Conservation (phyloP, 208 protist species). For the Wallacemonas sp. region DNA sequence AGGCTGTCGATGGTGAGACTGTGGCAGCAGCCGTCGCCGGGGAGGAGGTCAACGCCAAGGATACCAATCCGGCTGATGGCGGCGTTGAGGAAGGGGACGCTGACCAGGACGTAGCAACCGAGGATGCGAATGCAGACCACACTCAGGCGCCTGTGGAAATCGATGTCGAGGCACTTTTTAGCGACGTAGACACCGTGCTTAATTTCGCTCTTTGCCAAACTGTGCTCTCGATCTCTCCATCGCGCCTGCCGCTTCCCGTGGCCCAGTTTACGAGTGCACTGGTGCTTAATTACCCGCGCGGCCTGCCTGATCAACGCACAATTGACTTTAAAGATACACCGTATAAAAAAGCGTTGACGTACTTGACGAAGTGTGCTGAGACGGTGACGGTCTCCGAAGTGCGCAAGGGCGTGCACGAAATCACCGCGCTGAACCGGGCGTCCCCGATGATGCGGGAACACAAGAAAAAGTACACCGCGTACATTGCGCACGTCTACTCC, state of each 20-base stretch:
- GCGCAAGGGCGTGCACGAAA: conserved; percentile 40
- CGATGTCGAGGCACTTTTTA: conserved; percentile 24
- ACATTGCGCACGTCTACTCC: conserved; percentile 41
- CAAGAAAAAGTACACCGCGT: conserved; percentile 36
- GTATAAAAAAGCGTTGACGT: conserved; percentile 67
- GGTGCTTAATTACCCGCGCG: conserved; percentile 44
- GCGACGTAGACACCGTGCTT: conserved; percentile 38
- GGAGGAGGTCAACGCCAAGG: no score
- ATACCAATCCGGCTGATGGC: neutral
- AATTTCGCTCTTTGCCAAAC: conserved; percentile 71
- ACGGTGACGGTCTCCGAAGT: conserved; percentile 50
- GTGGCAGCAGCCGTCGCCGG: no score
- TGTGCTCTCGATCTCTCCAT: conserved; percentile 31
- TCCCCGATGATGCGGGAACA: conserved; percentile 45
- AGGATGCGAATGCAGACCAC: neutral
- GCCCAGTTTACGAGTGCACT: conserved; percentile 64
- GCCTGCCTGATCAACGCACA: conserved; percentile 22
- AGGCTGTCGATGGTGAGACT: neutral
- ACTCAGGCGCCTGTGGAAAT: conserved; percentile 1
- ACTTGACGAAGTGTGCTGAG: conserved; percentile 41
- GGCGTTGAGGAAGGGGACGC: no score
- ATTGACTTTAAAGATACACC: conserved; percentile 75
- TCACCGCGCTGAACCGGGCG: conserved; percentile 48
- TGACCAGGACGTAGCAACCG: neutral
- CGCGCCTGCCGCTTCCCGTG: conserved; percentile 56